phyloP scores from a whole-genome alignment of 306 rosid species.

The Trichosanthes cucumerina region DNA sequence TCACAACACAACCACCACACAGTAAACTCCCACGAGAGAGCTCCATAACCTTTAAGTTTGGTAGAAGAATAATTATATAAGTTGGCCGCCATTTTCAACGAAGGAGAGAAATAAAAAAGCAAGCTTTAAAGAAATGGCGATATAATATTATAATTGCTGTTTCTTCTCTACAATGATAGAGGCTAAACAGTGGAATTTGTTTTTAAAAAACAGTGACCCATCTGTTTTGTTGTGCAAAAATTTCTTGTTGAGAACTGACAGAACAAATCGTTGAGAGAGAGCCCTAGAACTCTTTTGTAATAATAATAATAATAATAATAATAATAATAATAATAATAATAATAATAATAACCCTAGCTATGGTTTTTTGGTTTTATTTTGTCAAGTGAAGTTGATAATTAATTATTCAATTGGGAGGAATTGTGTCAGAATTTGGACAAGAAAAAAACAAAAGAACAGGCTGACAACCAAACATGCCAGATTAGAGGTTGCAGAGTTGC shows the following conservation, averaged over 20 bases:
- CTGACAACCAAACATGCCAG: conserved; percentile 11
- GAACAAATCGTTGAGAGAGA: not conserved
- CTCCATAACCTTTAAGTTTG: not conserved
- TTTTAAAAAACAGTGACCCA: not conserved
- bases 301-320: not conserved
- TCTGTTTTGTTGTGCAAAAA: not conserved
- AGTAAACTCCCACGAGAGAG: not conserved
- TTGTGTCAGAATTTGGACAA: conserved; percentile 1
- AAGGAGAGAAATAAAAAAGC: not conserved
- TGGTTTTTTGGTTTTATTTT: not conserved
- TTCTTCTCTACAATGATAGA: not conserved
- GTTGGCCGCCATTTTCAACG: not conserved
- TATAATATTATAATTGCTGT: not conserved
- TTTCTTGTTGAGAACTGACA: not conserved
- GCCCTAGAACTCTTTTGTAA: not conserved
- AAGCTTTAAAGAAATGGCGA: not conserved
- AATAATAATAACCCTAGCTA: not conserved
- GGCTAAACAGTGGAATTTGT: not conserved
- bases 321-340: not conserved
- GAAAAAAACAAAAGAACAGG: conserved; percentile 13
- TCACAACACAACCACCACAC: not conserved
- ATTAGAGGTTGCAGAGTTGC: not conserved
- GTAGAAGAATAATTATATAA: not conserved
- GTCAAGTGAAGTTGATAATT: not conserved
- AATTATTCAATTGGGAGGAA: not conserved